phyloP scores from a whole-genome alignment of 78 protist species.

The Dictyostelium capitatum region DNA sequence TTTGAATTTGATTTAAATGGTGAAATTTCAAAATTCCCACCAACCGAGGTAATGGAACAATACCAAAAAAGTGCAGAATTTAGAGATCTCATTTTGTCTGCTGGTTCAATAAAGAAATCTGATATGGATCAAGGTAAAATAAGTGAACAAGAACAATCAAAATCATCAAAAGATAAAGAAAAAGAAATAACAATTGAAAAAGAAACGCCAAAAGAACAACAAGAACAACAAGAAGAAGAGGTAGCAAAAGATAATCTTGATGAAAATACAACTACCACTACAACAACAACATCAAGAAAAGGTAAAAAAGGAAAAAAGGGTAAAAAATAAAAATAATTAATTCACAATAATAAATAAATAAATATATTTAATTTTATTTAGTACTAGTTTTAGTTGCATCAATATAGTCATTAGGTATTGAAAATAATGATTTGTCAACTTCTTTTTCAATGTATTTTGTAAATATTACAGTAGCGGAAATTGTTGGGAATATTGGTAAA shows the following conservation, averaged over 20 bases:
- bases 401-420: neutral
- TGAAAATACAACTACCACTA: neutral
- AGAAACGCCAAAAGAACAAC: neutral
- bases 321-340: neutral
- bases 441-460: conserved; percentile 48
- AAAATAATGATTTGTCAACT: neutral
- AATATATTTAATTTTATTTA: neutral
- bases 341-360: no score
- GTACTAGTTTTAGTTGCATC: neutral
- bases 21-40: conserved; percentile 68
- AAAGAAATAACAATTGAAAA: neutral
- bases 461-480: conserved; percentile 77
- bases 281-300: neutral
- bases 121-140: neutral
- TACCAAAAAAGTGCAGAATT: conserved; percentile 52
- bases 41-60: conserved; percentile 77
- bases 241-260: neutral
- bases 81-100: conserved; percentile 32
- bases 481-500: conserved; percentile 66
- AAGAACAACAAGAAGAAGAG: neutral
- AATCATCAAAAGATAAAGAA: neutral
- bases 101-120: neutral
- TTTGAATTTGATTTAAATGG: conserved; percentile 67
- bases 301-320: neutral
- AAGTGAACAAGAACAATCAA: neutral